Evolutionary conservation across 192 early-diverging fungal species (phyloP).

Genomic region (Rhizophagus clarus): DNA sequence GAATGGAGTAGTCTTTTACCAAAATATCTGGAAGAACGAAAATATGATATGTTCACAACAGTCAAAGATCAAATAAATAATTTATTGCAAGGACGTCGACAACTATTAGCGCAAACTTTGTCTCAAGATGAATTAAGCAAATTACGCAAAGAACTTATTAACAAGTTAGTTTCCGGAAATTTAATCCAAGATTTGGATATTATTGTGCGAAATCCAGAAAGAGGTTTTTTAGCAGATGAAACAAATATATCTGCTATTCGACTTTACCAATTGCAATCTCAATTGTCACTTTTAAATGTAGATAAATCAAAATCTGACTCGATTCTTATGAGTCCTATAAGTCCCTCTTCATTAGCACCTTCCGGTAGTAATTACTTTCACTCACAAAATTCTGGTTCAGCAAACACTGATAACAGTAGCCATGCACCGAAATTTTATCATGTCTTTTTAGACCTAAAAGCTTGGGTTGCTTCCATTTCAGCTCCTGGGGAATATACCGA

Average conservation of each 20-base stretch:
- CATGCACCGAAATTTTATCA: constrained; percentile 40
- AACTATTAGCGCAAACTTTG: constrained; percentile 61
- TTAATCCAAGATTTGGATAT: constrained; percentile 53
- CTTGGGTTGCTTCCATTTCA: constrained; percentile 60
- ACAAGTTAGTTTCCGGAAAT: constrained; percentile 59
- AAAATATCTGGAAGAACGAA: constrained; percentile 51
- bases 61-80: constrained; percentile 59
- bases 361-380: neutral
- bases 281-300: constrained; percentile 28
- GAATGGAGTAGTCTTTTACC: constrained; percentile 63
- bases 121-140: constrained; percentile 59
- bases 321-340: constrained; percentile 4
- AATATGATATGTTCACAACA: constrained; percentile 54
- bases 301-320: constrained; percentile 25
- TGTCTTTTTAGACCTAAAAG: constrained; percentile 60
- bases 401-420: neutral
- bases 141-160: constrained; percentile 55
- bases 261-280: constrained; percentile 55
- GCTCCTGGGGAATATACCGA: constrained; percentile 62
- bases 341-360: neutral
- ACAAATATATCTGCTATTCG: constrained; percentile 57
- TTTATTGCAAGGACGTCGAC: constrained; percentile 61
- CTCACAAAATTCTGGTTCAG: neutral
- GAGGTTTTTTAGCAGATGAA: constrained; percentile 57
- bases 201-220: constrained; percentile 62